Conservation (phyloP, 495 filamentous ascomycete species). For the Lasiosphaeriaceae sp. region DNA sequence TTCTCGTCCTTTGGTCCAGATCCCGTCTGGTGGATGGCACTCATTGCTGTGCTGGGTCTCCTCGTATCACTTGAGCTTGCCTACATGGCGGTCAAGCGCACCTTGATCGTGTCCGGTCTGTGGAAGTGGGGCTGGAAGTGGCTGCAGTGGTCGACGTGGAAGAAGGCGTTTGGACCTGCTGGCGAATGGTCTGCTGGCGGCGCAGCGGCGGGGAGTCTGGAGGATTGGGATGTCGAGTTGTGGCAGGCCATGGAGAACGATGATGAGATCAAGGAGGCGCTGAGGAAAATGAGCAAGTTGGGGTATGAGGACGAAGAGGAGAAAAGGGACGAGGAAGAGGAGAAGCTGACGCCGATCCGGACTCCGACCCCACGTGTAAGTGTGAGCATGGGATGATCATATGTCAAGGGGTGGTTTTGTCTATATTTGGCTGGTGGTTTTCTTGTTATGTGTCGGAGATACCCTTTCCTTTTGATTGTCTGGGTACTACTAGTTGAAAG, state of each 20-base stretch:
- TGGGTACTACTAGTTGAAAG: too few relatives aligned
- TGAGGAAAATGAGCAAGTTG: slow-evolving; percentile 27
- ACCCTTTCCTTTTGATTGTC: neutral
- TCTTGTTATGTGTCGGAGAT: neutral
- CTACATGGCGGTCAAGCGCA: slow-evolving; percentile 33
- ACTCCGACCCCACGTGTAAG: neutral
- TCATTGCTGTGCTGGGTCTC: slow-evolving; percentile 43
- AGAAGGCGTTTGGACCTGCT: slow-evolving; percentile 52
- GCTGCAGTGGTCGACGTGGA: slow-evolving; percentile 62
- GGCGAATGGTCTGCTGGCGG: slow-evolving; percentile 8
- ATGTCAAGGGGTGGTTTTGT: neutral
- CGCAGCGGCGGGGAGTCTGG: slow-evolving; percentile 22
- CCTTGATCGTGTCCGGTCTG: slow-evolving; percentile 29
- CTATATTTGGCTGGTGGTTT: neutral
- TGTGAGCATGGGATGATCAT: neutral
- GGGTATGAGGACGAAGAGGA: slow-evolving; percentile 12
- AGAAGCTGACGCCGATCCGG: neutral
- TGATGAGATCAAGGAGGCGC: slow-evolving; percentile 24
- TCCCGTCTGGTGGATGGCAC: slow-evolving; percentile 70
- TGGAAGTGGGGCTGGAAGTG: slow-evolving; percentile 35
- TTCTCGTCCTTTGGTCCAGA: slow-evolving; percentile 63
- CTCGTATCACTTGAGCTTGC: slow-evolving; percentile 32
- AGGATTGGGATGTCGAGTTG: slow-evolving; percentile 43
- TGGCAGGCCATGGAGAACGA: slow-evolving; percentile 46
- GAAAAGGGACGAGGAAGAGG: slow-evolving; percentile 3